Percentiles rank a stretch among this genome's conserved stretches.
Evolutionary conservation across 176 grass and related monocot species (phyloP).

Genomic region (Phragmites australis): DNA sequence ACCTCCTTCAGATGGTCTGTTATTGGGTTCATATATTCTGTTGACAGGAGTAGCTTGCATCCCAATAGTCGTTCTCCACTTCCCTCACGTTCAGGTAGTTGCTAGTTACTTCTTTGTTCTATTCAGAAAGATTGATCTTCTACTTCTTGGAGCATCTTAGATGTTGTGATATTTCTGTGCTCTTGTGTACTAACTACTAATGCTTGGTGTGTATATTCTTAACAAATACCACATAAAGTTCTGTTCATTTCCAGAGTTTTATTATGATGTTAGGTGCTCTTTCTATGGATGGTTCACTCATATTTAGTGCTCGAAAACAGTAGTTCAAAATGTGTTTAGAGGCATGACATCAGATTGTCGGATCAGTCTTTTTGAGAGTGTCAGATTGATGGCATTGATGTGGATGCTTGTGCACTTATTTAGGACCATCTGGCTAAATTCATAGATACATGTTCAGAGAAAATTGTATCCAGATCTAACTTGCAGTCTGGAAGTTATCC

Average conservation of each 20-base stretch:
- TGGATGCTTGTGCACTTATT: neutral
- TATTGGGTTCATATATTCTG: slow-evolving; percentile 89
- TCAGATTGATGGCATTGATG: neutral
- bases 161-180: neutral
- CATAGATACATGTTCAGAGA: neutral
- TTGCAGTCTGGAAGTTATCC: neutral
- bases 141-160: neutral
- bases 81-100: slow-evolving; percentile 87
- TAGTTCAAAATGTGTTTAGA: neutral
- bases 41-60: slow-evolving; percentile 78
- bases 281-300: neutral
- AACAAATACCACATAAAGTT: neutral
- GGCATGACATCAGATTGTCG: neutral
- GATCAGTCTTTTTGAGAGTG: neutral
- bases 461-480: neutral
- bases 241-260: neutral
- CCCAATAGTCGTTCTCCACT: slow-evolving; percentile 84
- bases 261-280: neutral
- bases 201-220: neutral
- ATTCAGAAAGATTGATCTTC: neutral
- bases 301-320: neutral
- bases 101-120: slow-evolving; percentile 11
- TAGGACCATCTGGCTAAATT: slow-evolving; percentile 10
- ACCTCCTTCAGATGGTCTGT: slow-evolving; percentile 86
- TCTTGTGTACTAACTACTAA: neutral